Percentiles rank a stretch among this genome's conserved stretches.
phyloP scores from a whole-genome alignment of 2,329 filamentous ascomycete genomes.

The Fusarium multiceps region DNA sequence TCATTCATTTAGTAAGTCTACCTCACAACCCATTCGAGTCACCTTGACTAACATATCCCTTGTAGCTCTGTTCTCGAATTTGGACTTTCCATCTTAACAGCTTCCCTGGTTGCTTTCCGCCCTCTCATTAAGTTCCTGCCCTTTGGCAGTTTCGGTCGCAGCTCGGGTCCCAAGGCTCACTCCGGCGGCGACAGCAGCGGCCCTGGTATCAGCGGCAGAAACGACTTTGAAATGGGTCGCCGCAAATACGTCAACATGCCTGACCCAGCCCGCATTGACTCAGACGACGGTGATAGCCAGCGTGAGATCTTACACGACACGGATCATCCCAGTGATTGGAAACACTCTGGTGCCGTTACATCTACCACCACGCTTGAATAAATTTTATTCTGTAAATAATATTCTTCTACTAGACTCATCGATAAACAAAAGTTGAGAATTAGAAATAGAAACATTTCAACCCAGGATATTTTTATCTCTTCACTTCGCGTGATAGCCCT shows the following conservation, averaged over 20 bases:
- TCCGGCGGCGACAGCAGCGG: background rate
- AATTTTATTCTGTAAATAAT: background rate
- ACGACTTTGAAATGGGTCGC: background rate
- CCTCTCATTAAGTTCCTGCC: conserved; percentile 7
- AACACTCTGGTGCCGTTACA: background rate
- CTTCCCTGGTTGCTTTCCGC: conserved; percentile 2
- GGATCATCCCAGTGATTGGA: background rate
- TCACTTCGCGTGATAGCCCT: background rate
- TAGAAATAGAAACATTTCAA: background rate
- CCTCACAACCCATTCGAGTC: rapidly evolving
- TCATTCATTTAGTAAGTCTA: conserved; percentile 5
- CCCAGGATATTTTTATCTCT: background rate
- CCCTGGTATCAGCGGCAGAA: background rate
- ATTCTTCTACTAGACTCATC: background rate
- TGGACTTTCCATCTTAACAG: conserved; percentile 1
- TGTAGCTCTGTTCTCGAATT: conserved; percentile 7
- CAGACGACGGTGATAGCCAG: conserved; percentile 5
- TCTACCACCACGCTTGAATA: background rate
- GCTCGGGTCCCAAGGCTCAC: background rate
- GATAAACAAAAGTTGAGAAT: background rate
- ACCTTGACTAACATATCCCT: background rate
- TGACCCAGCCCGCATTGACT: background rate
- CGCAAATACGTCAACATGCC: conserved; percentile 4
- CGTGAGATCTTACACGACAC: background rate
- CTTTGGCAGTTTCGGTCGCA: background rate